Evolutionary conservation across 345 rosid genomes (phyloP).

Genomic region (Erucastrum elatum): DNA sequence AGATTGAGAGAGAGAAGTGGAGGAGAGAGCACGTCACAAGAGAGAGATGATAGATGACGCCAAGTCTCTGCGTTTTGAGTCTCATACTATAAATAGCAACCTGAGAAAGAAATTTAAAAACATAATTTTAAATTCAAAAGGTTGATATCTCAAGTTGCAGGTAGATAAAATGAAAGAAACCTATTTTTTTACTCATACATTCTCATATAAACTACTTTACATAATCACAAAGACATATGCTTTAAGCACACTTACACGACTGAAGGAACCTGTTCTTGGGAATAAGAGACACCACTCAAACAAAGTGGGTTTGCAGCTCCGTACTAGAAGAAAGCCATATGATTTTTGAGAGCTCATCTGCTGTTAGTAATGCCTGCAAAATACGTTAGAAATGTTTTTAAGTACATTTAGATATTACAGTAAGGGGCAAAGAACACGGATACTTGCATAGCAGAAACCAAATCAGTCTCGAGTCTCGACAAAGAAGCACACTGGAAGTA

Average conservation of each 20-base stretch:
- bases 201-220: constrained; percentile 15
- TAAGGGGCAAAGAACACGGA: constrained; percentile 35
- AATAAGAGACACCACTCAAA: constrained; percentile 37
- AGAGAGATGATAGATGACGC: constrained; percentile 26
- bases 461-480: constrained; percentile 63
- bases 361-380: constrained; percentile 55
- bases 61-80: constrained; percentile 22
- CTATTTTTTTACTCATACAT: background rate
- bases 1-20: constrained; percentile 38
- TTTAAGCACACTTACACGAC: constrained; percentile 34
- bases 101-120: background rate
- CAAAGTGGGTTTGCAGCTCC: constrained; percentile 15
- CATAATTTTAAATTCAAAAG: constrained; percentile 14
- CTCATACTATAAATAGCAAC: constrained; percentile 32
- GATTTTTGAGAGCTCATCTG: constrained; percentile 77
- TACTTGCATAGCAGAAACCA: constrained; percentile 72
- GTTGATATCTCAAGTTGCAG: too few species aligned
- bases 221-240: background rate
- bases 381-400: background rate
- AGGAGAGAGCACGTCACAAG: constrained; percentile 39
- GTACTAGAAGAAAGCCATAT: constrained; percentile 55
- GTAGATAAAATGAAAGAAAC: too few species aligned
- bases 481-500: constrained; percentile 70
- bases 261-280: constrained; percentile 62
- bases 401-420: background rate